Evolutionary conservation across 495 filamentous ascomycete species (phyloP).

Genomic region (Podospora pseudopauciseta): DNA sequence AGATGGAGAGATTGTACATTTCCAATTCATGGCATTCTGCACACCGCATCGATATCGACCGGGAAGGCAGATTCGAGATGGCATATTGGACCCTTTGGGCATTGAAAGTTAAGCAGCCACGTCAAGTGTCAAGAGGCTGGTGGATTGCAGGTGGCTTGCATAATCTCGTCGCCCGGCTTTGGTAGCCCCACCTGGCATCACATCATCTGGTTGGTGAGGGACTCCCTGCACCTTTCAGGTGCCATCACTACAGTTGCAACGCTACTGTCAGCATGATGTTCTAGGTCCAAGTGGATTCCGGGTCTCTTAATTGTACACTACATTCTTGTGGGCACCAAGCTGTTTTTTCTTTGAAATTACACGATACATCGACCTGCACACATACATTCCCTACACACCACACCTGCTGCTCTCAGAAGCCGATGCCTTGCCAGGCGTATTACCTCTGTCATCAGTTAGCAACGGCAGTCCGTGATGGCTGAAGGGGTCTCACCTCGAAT

Average conservation of each 20-base stretch:
- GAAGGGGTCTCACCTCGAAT: neutral
- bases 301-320: neutral
- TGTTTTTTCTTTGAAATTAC: neutral
- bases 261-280: neutral
- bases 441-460: neutral
- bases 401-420: neutral
- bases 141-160: slow-evolving; percentile 1
- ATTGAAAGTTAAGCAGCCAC: neutral
- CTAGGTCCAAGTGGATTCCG: neutral
- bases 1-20: neutral
- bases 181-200: neutral
- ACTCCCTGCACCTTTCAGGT: neutral
- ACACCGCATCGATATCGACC: neutral
- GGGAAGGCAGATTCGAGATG: neutral
- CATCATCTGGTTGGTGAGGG: neutral
- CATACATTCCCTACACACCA: neutral
- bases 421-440: neutral
- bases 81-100: neutral
- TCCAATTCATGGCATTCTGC: neutral
- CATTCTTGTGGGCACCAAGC: neutral
- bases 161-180: neutral
- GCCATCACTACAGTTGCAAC: neutral
- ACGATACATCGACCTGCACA: neutral
- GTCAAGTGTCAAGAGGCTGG: neutral
- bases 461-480: neutral